Conservation (phyloP, 2,329 filamentous ascomycete genomes). For the Elsinoe arachidis region DNA sequence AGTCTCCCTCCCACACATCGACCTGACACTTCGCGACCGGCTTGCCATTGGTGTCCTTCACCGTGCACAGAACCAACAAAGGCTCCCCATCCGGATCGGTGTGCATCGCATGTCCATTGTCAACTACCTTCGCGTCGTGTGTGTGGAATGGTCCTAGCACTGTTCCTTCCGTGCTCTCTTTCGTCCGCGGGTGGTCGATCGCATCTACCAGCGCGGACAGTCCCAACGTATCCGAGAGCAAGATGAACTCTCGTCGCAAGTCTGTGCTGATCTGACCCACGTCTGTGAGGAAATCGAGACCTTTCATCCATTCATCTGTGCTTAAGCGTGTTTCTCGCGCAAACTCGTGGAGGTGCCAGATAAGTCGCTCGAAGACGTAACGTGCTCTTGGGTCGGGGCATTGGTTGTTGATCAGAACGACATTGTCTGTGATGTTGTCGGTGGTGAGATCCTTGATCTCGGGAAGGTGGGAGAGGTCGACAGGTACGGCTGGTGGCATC, state of each 20-base stretch:
- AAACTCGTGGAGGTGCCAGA: constrained; percentile 69
- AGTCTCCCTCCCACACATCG: constrained; percentile 24
- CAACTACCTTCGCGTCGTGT: constrained; percentile 21
- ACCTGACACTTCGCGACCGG: constrained; percentile 16
- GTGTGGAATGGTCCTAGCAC: constrained; percentile 27
- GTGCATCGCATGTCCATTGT: constrained; percentile 20
- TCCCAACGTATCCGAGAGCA: constrained; percentile 19
- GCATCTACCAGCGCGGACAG: constrained; percentile 24
- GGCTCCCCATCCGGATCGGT: constrained; percentile 18
- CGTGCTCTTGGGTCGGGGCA: constrained; percentile 52
- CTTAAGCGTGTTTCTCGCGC: constrained; percentile 65
- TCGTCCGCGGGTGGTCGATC: constrained; percentile 19
- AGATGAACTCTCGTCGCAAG: constrained; percentile 48
- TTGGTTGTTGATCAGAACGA: constrained; percentile 61
- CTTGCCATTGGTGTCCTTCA: constrained; percentile 22
- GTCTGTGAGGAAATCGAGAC: constrained; percentile 57
- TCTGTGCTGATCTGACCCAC: constrained; percentile 64
- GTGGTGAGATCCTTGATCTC: constrained; percentile 58
- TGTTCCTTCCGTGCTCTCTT: constrained; percentile 21
- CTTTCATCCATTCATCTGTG: constrained; percentile 65
- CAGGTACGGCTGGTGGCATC: constrained; percentile 10
- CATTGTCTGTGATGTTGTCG: constrained; percentile 67
- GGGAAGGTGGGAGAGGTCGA: constrained; percentile 28
- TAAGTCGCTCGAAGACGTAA: constrained; percentile 61
- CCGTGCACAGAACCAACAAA: constrained; percentile 19